Evolutionary conservation across 805 yeast species (phyloP), one percentile per base, ranked within the genome.

Genomic region (Yarrowia sp.): DNA sequence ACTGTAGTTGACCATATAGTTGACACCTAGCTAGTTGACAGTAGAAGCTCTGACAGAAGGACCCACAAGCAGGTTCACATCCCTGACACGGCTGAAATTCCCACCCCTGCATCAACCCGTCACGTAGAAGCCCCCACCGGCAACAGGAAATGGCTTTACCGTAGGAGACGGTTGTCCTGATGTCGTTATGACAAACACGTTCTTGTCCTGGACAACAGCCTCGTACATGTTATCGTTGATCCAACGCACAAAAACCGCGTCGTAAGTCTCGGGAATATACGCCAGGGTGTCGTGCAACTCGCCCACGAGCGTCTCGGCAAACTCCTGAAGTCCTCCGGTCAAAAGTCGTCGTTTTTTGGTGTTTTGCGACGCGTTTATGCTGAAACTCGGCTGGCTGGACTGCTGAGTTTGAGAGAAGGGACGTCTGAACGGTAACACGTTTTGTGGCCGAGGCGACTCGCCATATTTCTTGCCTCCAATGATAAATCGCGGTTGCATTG

Each of bases 291-390:
- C 64, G 7, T 58, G n/a, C 28, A 58, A 42, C 28, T 58, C 64
- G 5, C 42, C 51, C n/a, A 58, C 64, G 1, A 58, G 64, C 32
- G 51, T 43, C 43, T 43, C 43, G 0, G 64, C 64, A 58, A 58
- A 58, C 39, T 58, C 51, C 43, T 58, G 64, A 6, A 58, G 43
- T 1, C 64, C 64, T 18, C 64, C 64, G 8, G 64, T 43, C 13
- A 43, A 35, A 4, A 58, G 13, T 4, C 51, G 42, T 6, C 51
- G 17, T 17, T 58, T 58, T 10, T 58, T 43, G 8, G 51, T 38
- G 28, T 15, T 31, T 38, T 55, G 45, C 18, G 61, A 55, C 45
- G 61, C 47, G 61, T 55, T 15, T 2, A 55, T 15, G 31, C 13
- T 39, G 42, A 55, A 55, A 8, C 47, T 41, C 15, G 61, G 61